Conservation (phyloP, 371 early-diverging fungal species). For the Mortierella sp. region DNA sequence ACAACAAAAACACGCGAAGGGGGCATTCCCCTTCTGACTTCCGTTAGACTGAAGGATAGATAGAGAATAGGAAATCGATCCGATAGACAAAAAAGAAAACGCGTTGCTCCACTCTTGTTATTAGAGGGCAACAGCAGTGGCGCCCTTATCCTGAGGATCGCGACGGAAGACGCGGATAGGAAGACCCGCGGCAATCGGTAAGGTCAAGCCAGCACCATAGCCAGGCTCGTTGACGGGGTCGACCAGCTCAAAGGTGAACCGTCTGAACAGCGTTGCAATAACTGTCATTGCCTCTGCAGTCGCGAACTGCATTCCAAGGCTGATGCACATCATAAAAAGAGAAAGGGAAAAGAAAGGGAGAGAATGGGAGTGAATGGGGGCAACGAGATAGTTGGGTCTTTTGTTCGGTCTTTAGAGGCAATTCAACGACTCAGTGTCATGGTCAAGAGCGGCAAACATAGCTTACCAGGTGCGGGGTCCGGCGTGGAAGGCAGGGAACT, state of each 20-base stretch:
- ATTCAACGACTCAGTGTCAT: too few species aligned
- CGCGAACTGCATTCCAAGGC: slow-evolving; percentile 66
- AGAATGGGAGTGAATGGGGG: too few species aligned
- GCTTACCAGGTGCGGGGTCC: slow-evolving; percentile 54
- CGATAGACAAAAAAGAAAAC: not conserved
- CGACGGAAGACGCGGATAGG: slow-evolving; percentile 41
- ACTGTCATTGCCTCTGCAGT: slow-evolving; percentile 69
- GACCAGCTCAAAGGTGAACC: slow-evolving; percentile 64
- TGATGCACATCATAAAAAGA: not conserved
- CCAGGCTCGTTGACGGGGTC: slow-evolving; percentile 46
- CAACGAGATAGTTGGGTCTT: too few species aligned
- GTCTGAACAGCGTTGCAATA: slow-evolving; percentile 60
- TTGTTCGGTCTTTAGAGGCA: too few species aligned
- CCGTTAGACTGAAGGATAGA: not conserved
- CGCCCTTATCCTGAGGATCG: not conserved
- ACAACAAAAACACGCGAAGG: not conserved
- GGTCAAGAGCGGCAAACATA: too few species aligned
- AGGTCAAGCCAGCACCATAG: slow-evolving; percentile 42
- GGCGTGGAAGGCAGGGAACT: slow-evolving; percentile 58
- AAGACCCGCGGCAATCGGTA: slow-evolving; percentile 35
- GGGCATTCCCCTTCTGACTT: not conserved
- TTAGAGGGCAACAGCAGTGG: slow-evolving; percentile 3
- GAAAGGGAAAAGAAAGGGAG: not conserved
- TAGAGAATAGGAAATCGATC: not conserved
- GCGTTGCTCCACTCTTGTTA: not conserved